These are phyloP conservation scores for Blastobotrys americana DNA, from an alignment of 805 yeast genomes.

Conservation along the genomic window DNA sequence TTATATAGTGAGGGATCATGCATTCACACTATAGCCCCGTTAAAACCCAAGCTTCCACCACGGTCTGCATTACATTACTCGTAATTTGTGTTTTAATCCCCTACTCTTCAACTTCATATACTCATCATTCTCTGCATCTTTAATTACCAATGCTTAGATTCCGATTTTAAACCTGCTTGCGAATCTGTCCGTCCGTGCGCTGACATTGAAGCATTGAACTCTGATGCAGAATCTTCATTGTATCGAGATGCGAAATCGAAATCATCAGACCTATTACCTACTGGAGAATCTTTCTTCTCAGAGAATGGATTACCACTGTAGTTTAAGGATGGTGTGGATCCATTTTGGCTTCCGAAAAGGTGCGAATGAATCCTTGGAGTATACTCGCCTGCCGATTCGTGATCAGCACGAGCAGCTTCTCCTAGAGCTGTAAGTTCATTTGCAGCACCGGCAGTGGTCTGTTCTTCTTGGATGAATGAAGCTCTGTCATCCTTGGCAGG, in stretches of 20 bases:
- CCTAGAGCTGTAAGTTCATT: slow-evolving; percentile 62
- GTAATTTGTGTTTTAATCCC: too few relatives aligned
- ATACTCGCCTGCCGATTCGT: slow-evolving; percentile 47
- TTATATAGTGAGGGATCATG: too few relatives aligned
- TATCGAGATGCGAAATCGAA: neutral
- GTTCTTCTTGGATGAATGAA: slow-evolving; percentile 52
- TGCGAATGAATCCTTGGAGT: neutral
- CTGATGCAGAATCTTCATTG: neutral
- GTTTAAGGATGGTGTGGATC: neutral
- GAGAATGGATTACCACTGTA: slow-evolving; percentile 8
- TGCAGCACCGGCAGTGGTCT: slow-evolving; percentile 31
- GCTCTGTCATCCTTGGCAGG: slow-evolving; percentile 90
- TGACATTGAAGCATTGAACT: neutral
- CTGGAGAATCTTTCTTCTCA: slow-evolving; percentile 14
- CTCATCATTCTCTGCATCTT: too few relatives aligned
- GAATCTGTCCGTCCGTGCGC: neutral
- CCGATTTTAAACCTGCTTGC: neutral
- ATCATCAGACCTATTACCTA: slow-evolving; percentile 1
- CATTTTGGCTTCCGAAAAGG: neutral
- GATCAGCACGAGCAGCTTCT: slow-evolving; percentile 73
- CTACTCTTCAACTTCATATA: too few relatives aligned
- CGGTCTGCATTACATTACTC: neutral
- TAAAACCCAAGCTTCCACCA: neutral
- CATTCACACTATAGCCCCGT: too few relatives aligned
- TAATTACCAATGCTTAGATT: too few relatives aligned